phyloP scores from a whole-genome alignment of 306 rosid species.

The Phaseolus lunatus region DNA sequence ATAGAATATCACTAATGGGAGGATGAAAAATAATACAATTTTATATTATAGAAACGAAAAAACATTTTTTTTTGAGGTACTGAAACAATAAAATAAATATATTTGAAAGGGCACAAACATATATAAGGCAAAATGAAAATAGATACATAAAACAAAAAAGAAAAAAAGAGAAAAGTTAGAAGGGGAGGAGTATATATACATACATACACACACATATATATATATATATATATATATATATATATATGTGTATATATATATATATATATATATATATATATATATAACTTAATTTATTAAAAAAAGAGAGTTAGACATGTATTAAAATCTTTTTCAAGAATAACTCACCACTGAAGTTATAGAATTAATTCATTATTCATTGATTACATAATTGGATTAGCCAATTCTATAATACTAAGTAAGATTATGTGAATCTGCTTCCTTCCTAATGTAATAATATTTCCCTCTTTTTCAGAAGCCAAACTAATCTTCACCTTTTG shows the following conservation, averaged over 20 bases:
- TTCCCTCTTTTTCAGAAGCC: neutral
- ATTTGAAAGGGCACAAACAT: too few relatives aligned
- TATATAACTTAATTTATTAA: neutral
- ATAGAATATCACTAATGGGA: too few relatives aligned
- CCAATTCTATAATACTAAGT: neutral
- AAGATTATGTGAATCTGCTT: neutral
- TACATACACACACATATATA: too few relatives aligned
- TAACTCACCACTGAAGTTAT: neutral
- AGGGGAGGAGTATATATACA: neutral
- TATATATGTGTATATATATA: too few relatives aligned
- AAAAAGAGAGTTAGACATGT: neutral
- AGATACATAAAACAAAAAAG: too few relatives aligned
- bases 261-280: too few relatives aligned
- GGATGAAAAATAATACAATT: too few relatives aligned
- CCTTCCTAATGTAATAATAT: neutral
- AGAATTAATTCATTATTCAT: neutral
- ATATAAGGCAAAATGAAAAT: too few relatives aligned
- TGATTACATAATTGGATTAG: neutral
- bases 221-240: too few relatives aligned
- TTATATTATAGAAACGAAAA: too few relatives aligned
- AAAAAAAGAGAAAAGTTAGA: neutral
- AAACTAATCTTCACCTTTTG: constrained; percentile 27
- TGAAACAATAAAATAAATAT: too few relatives aligned
- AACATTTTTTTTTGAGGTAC: too few relatives aligned
- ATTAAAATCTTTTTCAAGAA: neutral